Base-by-base conservation (phyloP, 225 moss, liverwort and hornwort species). In the Takakia lepidozioides region DNA sequence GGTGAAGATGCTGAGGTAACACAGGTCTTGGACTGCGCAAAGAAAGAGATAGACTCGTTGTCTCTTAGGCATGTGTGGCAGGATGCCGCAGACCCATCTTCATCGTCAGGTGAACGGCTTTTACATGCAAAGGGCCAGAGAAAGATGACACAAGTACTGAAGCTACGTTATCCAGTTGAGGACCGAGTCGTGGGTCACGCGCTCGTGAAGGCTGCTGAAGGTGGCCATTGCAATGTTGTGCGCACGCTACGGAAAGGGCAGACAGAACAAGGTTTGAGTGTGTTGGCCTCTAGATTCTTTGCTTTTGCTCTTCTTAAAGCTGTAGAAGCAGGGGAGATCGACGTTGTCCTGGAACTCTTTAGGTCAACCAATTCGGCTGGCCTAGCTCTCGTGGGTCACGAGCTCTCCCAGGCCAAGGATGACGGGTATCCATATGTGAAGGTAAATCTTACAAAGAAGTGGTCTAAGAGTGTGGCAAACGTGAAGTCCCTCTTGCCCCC, bases 261-360 rank as follows among this genome's bases (percentile, higher is more conserved):
- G 3, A 61, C 58, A 0, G 61, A 64, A 48, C 61, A 64, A 1
- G 47, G 48, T 4, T 64, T 57, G 27, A 72, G 67, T 0, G 61
- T 78, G 19, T 38, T 78, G 19, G 19, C 7, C 0, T 65, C 72
- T 23, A 61, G 77, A 10, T 78, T 78, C 40, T 57, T 78, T 2
- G 72, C 77, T 19, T 78, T 72, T 35, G 64, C 72, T 36, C n/a
- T 77, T 0, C 45, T 72, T 39, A 77, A 68, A 20, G 72, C 68
- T 3, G 20, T 57, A 8, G 76, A 72, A 11, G 23, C 26, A 17
- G 76, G 72, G 3, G 46, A 44, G 10, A 40, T 58, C 1, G 71
- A 76, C 14, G 38, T 56, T 3, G 44, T 76, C 5, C 28, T 52
- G 7, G 71, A 64, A 52, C 43, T 64, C 10, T 8, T 74, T 22